A percentile compares a stretch with the other conserved stretches of the same genome.
phyloP scores from a whole-genome alignment of 371 early-diverging fungal genomes.

The Syncephalis plumigaleata region DNA sequence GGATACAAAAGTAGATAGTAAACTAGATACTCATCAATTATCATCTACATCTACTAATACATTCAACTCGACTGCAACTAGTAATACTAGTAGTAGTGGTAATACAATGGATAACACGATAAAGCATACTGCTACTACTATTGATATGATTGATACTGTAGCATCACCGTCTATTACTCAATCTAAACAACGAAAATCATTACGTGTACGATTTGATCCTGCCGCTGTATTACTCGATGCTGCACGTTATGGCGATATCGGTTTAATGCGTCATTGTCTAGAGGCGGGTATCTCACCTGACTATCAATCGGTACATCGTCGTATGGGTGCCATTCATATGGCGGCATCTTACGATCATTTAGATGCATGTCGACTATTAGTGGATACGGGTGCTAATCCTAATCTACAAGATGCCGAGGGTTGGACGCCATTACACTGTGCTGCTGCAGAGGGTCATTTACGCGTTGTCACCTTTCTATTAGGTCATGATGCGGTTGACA shows the following conservation, averaged over 20 bases:
- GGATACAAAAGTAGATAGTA: no score
- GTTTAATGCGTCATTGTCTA: constrained; percentile 7
- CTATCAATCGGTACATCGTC: constrained; percentile 14
- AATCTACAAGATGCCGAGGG: constrained; percentile 29
- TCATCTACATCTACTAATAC: no score
- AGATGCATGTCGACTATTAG: constrained; percentile 20
- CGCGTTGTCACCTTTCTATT: constrained; percentile 21
- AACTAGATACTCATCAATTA: no score
- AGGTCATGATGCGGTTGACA: constrained; percentile 7
- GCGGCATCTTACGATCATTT: constrained; percentile 33
- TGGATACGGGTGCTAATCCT: constrained; percentile 19
- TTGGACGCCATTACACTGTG: constrained; percentile 54
- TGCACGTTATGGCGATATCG: constrained; percentile 15
- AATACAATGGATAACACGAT: no score
- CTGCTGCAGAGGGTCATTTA: constrained; percentile 36
- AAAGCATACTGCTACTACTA: neutral
- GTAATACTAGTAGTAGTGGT: no score
- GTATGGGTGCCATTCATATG: constrained; percentile 30
- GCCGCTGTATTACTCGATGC: constrained; percentile 13
- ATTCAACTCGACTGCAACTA: no score
- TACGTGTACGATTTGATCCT: constrained; percentile 17
- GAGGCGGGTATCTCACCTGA: constrained; percentile 8
- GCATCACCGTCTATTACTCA: no score
- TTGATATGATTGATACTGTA: no score
- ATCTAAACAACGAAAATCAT: no score